phyloP scores from a whole-genome alignment of 257 asterid species.

The Solanum lycopersicoides region DNA sequence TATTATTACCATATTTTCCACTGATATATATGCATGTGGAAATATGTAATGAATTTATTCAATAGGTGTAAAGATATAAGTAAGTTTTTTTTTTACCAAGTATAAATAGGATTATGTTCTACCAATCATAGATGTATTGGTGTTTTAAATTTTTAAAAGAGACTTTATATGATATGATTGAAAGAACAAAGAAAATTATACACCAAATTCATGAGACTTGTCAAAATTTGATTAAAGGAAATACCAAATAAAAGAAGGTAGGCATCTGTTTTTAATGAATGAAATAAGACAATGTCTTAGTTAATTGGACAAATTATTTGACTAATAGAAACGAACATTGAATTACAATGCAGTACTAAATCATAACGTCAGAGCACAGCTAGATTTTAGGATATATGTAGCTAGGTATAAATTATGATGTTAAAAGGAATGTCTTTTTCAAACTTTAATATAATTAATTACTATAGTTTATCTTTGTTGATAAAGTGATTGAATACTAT shows the following conservation, averaged over 20 bases:
- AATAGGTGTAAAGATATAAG: background rate
- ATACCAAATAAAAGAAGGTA: background rate
- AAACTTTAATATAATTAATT: background rate
- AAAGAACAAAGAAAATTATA: background rate
- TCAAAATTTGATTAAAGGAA: background rate
- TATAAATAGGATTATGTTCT: background rate
- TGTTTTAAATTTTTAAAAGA: background rate
- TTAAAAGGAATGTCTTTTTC: background rate
- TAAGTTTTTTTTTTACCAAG: background rate
- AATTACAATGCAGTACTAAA: background rate
- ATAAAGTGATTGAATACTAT: background rate
- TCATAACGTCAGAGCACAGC: background rate
- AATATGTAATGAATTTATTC: background rate
- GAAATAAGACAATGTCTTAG: background rate
- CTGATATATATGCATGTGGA: background rate
- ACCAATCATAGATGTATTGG: background rate
- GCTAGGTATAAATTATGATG: background rate
- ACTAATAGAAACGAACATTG: background rate
- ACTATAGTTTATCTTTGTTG: background rate
- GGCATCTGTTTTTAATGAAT: background rate
- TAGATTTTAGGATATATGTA: background rate
- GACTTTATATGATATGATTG: background rate
- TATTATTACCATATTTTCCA: background rate
- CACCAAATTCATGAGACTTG: background rate
- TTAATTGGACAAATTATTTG: background rate